These are phyloP conservation scores for Geum urbanum DNA, from an alignment of 306 rosid species.

Conservation along the genomic window DNA sequence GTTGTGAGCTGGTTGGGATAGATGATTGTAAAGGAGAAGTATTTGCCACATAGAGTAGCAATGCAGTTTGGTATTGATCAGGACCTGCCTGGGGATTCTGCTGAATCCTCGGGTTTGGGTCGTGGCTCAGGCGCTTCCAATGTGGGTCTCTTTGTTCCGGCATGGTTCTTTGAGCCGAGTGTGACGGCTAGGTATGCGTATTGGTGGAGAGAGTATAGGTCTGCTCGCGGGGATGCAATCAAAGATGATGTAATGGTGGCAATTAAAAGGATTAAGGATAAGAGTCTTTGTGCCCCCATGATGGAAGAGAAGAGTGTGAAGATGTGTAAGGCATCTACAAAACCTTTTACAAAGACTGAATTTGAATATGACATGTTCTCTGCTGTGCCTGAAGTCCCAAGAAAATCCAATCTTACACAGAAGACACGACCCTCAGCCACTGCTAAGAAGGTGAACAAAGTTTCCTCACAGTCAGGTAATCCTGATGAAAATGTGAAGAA, in stretches of 20 bases:
- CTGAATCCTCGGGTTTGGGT: constrained; percentile 8
- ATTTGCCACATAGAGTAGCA: constrained; percentile 50
- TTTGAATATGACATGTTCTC: neutral
- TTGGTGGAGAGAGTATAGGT: constrained; percentile 41
- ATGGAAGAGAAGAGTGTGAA: neutral
- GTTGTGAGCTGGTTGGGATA: constrained; percentile 38
- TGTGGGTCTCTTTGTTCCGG: constrained; percentile 16
- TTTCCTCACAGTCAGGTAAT: neutral
- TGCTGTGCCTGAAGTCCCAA: constrained; percentile 1
- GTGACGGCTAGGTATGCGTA: constrained; percentile 32
- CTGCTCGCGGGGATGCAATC: neutral
- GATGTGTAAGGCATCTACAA: neutral
- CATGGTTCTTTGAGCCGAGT: constrained; percentile 17
- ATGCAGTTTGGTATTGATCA: constrained; percentile 73
- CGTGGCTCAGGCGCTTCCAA: neutral
- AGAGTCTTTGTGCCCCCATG: neutral
- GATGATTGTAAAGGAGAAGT: constrained; percentile 28
- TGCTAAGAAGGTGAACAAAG: constrained; percentile 2
- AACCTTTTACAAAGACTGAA: neutral
- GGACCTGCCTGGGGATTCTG: constrained; percentile 50
- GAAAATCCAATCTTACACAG: neutral
- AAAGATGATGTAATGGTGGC: neutral
- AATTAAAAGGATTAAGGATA: neutral
- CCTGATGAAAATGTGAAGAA: neutral
- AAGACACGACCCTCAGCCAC: neutral